Evolutionary conservation across 1,284 basidiomycete species (phyloP).

Genomic region (Cutaneotrichosporon mucoides): DNA sequence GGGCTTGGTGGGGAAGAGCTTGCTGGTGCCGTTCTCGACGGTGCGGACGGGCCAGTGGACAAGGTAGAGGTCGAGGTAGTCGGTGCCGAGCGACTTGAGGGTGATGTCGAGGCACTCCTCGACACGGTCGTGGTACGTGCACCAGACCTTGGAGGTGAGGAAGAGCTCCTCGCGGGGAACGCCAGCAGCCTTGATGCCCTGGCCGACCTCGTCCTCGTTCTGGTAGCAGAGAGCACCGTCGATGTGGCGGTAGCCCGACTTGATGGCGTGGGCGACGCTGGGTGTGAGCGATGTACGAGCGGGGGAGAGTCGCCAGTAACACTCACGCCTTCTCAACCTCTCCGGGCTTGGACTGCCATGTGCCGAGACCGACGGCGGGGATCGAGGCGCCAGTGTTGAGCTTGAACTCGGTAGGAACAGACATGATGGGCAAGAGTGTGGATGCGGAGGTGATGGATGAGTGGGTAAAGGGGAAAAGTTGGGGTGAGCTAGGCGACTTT

Average conservation of each 20-base stretch:
- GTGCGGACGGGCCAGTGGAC: slow-evolving; percentile 50
- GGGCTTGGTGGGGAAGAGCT: slow-evolving; percentile 40
- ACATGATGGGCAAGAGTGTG: background rate
- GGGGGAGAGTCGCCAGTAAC: too few relatives aligned
- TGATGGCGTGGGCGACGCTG: slow-evolving; percentile 64
- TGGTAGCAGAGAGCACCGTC: slow-evolving; percentile 68
- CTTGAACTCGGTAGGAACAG: slow-evolving; percentile 11
- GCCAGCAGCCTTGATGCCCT: slow-evolving; percentile 71
- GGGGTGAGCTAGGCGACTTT: too few relatives aligned
- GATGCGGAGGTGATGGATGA: background rate
- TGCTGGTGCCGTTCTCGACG: slow-evolving; percentile 34
- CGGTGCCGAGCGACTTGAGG: slow-evolving; percentile 64
- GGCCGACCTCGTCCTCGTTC: slow-evolving; percentile 79
- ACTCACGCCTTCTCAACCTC: slow-evolving; percentile 59
- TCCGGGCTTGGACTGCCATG: slow-evolving; percentile 72
- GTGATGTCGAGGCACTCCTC: slow-evolving; percentile 61
- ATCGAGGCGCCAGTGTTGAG: slow-evolving; percentile 62
- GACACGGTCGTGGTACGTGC: slow-evolving; percentile 60
- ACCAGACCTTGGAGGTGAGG: slow-evolving; percentile 55
- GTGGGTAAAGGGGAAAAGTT: too few relatives aligned
- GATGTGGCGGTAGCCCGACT: slow-evolving; percentile 70
- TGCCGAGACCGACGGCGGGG: slow-evolving; percentile 70
- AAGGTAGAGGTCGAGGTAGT: slow-evolving; percentile 78
- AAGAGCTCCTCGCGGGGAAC: slow-evolving; percentile 75
- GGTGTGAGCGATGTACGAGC: background rate